Evolutionary conservation across 2,329 filamentous ascomycete genomes (phyloP), one percentile per base, ranked within the genome.

Genomic region (Mollisiaceae sp.): DNA sequence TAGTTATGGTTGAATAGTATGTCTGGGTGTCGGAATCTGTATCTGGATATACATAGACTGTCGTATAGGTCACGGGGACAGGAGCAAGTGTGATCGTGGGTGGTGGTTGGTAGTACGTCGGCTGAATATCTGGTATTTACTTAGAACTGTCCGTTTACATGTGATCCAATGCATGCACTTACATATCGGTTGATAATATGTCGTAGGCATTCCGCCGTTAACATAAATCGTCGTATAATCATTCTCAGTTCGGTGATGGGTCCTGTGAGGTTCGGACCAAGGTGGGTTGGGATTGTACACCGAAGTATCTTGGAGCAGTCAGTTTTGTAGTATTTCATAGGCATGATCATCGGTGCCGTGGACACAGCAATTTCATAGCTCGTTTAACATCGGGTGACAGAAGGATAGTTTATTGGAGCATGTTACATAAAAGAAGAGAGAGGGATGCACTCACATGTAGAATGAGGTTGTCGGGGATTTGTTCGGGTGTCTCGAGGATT

Each of bases 191-290:
- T 32, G 50, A 18, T 32, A 27, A 27, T 27, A 54, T 2, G 32
- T 54, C 12, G 32, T 27, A 5, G 11, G 50, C 2, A 32, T 54
- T 5, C 50, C 50, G 14, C 24, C 24, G 11, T 11, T 54, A 12
- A 45, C 18, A 35, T 54, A 54, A 20, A 54, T 35, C 9, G 41
- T 60, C 8, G 35, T 36, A 20, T 60, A 60, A 11, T n/a, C 14
- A 38, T 60, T 60, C n/a, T 60, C 58, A 35, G 58, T 50, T 32
- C 58, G 12, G n/a, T 60, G 58, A 43, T 60, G 41, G 27, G 58
- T 60, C n/a, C 15, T 18, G 24, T 60, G 45, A 27, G 9, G 27
- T 32, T 32, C 27, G 27, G 27, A 32, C 27, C 27, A 20, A 32
- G 50, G 32, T 32, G 22, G 50, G 50, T 14, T 32, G 8, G 50